These are phyloP conservation scores for Dothideomycetes sp. DNA, from an alignment of 2,329 filamentous ascomycete species.

Conservation along the genomic window DNA sequence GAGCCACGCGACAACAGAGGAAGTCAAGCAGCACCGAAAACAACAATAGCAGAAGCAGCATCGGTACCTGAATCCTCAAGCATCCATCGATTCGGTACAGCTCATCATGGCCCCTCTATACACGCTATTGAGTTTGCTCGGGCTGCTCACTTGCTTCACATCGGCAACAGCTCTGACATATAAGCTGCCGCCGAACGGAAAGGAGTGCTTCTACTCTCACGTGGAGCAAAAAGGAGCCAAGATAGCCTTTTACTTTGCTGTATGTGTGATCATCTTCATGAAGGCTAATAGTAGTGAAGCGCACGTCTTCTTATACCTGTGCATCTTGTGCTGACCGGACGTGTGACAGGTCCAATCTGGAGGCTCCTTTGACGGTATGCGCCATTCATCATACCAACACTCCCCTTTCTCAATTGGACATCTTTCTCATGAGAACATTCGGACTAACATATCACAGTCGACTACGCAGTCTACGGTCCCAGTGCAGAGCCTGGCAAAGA, in stretches of 20 bases:
- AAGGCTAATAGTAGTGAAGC: no score
- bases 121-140: slow-evolving; percentile 27
- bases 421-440: slow-evolving; percentile 8
- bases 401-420: neutral
- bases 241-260: slow-evolving; percentile 97
- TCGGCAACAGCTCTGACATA: slow-evolving; percentile 90
- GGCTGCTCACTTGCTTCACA: slow-evolving; percentile 60
- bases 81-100: neutral
- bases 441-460: slow-evolving; percentile 39
- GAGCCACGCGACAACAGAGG: neutral
- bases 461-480: slow-evolving; percentile 80
- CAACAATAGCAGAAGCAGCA: neutral
- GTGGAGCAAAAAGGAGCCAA: slow-evolving; percentile 73
- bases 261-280: slow-evolving; percentile 33
- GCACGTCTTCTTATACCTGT: neutral
- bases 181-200: slow-evolving; percentile 80
- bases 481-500: slow-evolving; percentile 37
- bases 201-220: slow-evolving; percentile 85
- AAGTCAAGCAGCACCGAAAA: neutral
- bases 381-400: neutral
- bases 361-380: slow-evolving; percentile 60
- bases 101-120: slow-evolving; percentile 16
- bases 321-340: neutral
- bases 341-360: slow-evolving; percentile 78
- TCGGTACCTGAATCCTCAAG: neutral